phyloP scores from a whole-genome alignment of 1,139 yeast genomes.

The Blastobotrys ciferrii region DNA sequence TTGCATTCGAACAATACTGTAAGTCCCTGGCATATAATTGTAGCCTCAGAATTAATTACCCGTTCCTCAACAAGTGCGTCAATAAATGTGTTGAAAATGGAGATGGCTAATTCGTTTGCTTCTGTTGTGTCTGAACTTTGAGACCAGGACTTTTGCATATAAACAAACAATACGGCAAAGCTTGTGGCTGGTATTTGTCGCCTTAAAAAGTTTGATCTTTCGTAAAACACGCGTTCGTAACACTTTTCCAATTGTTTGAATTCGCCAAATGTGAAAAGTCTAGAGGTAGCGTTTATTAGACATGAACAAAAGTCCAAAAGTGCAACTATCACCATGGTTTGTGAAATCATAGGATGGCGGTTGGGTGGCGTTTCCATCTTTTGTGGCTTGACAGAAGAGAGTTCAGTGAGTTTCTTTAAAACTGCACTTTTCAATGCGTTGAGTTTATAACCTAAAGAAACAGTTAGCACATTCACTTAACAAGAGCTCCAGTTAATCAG shows the following conservation, averaged over 20 bases:
- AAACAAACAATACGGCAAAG: background rate
- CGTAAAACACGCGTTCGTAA: background rate
- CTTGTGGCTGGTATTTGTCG: background rate
- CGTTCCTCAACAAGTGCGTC: background rate
- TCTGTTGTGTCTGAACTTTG: background rate
- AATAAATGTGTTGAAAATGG: background rate
- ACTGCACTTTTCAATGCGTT: background rate
- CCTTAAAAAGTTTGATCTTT: background rate
- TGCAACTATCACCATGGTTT: background rate
- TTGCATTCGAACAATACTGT: background rate
- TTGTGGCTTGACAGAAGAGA: background rate
- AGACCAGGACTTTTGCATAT: background rate
- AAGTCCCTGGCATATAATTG: background rate
- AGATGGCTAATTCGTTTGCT: background rate
- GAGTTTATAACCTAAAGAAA: background rate
- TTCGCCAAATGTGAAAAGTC: background rate
- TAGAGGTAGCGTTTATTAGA: background rate
- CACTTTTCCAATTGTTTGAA: background rate
- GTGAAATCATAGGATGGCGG: background rate
- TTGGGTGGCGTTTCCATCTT: background rate
- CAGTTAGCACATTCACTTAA: too few species aligned
- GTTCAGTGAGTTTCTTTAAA: background rate
- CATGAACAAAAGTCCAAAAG: background rate
- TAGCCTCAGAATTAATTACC: background rate
- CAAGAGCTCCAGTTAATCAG: background rate